Evolutionary conservation across 441 rosid genomes (phyloP).

Genomic region (Sinapis alba): DNA sequence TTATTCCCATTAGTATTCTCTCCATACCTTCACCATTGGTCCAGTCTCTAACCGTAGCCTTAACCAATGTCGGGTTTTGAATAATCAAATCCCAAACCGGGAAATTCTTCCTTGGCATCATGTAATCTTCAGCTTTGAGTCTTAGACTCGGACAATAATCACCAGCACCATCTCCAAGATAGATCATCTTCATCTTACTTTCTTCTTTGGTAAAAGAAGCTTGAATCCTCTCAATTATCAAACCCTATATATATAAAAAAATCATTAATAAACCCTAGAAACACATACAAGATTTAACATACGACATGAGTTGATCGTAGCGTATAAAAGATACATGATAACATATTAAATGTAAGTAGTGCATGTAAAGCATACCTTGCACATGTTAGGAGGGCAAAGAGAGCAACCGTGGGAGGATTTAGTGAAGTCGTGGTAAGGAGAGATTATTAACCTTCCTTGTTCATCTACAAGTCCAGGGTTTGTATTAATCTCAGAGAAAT

Average conservation of each 20-base stretch:
- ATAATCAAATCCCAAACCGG: constrained; percentile 82
- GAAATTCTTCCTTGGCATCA: constrained; percentile 90
- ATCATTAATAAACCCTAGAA: background rate
- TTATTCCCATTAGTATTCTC: constrained; percentile 41
- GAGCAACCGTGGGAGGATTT: constrained; percentile 63
- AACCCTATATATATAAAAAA: constrained; percentile 42
- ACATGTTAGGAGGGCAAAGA: constrained; percentile 56
- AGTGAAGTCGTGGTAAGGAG: constrained; percentile 63
- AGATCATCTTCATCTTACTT: constrained; percentile 56
- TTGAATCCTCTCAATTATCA: constrained; percentile 65
- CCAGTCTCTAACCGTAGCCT: constrained; percentile 77
- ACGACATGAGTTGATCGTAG: constrained; percentile 4
- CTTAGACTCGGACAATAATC: constrained; percentile 82
- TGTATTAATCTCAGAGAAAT: constrained; percentile 69
- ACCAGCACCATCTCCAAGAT: constrained; percentile 80
- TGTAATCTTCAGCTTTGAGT: constrained; percentile 56
- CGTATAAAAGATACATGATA: constrained; percentile 16
- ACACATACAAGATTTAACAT: background rate
- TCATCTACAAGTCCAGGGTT: constrained; percentile 64
- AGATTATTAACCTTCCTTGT: constrained; percentile 56
- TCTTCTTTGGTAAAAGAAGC: constrained; percentile 47
- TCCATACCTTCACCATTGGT: constrained; percentile 70
- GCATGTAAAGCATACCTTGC: constrained; percentile 42
- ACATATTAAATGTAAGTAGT: background rate
- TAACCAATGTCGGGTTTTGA: constrained; percentile 53